Evolutionary conservation across 2,329 filamentous ascomycete genomes (phyloP).

Genomic region (Claviceps sp.): DNA sequence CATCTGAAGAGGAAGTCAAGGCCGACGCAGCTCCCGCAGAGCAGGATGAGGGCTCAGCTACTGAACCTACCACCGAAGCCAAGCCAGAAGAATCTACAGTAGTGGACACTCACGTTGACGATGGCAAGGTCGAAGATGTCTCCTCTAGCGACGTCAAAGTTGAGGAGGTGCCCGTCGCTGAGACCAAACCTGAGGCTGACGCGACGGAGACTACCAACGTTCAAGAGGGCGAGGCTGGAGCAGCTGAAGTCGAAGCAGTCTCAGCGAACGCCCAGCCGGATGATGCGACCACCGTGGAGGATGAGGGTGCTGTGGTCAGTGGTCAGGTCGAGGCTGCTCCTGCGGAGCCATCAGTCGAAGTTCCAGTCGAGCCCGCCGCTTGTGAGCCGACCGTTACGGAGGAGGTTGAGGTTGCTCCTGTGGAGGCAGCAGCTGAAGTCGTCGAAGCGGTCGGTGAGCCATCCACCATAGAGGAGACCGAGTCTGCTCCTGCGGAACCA

Average conservation of each 20-base stretch:
- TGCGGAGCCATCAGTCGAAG: not conserved
- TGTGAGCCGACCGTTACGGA: not conserved
- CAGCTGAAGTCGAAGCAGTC: not conserved
- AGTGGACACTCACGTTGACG: not conserved
- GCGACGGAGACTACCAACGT: not conserved
- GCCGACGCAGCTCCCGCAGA: not conserved
- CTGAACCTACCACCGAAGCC: not conserved
- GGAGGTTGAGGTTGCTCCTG: not conserved
- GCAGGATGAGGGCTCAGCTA: not conserved
- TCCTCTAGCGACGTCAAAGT: not conserved
- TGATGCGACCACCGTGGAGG: not conserved
- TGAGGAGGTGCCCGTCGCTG: not conserved
- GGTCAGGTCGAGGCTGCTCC: not conserved
- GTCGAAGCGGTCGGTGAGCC: no score
- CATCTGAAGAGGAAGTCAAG: not conserved
- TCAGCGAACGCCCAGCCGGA: not conserved
- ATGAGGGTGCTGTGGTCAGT: not conserved
- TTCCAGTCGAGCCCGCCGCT: not conserved
- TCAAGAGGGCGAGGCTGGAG: not conserved
- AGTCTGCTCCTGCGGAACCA: not conserved
- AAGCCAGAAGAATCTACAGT: not conserved
- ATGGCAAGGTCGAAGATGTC: not conserved
- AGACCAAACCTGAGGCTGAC: not conserved
- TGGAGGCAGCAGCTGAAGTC: not conserved
- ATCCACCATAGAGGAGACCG: no score